These are phyloP conservation scores for Gossypium schwendimanii DNA, from an alignment of 441 rosid species.

Conservation along the genomic window DNA sequence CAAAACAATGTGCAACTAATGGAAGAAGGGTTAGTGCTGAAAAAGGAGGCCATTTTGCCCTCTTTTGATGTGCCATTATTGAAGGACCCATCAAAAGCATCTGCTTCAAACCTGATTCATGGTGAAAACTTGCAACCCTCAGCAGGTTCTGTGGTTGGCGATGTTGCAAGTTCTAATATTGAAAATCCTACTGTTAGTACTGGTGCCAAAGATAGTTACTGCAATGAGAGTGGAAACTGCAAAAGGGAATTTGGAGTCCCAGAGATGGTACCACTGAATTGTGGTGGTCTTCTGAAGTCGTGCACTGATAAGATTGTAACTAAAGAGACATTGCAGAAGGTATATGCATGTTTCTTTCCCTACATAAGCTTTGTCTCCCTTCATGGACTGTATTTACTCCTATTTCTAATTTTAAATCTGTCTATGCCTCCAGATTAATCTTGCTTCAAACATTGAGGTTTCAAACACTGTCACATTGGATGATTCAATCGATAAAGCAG, in stretches of 20 bases:
- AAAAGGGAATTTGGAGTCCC: constrained; percentile 4
- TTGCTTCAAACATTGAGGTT: constrained; percentile 10
- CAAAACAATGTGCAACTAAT: constrained; percentile 13
- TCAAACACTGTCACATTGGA: not conserved
- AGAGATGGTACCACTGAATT: not conserved
- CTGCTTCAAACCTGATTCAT: constrained; percentile 12
- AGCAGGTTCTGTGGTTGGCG: constrained; percentile 6
- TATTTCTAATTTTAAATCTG: constrained; percentile 19
- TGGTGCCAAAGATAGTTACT: constrained; percentile 18
- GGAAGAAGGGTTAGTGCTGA: constrained; percentile 19
- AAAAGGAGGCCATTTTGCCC: constrained; percentile 14
- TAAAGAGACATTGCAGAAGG: constrained; percentile 28
- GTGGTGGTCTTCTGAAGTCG: constrained; percentile 7
- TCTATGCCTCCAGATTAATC: constrained; percentile 27
- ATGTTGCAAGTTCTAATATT: constrained; percentile 16
- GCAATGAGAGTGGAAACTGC: constrained; percentile 15
- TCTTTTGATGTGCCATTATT: constrained; percentile 11
- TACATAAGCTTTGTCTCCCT: not conserved
- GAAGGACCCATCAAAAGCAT: constrained; percentile 15
- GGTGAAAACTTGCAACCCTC: constrained; percentile 16
- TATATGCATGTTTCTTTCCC: constrained; percentile 22
- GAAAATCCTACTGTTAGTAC: constrained; percentile 14
- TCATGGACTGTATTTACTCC: not conserved
- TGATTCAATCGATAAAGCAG: constrained; percentile 7
- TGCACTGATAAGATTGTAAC: constrained; percentile 12